Conservation (phyloP, 176 grass and related monocot genomes). For the Rhipidocladum racemiflorum region DNA sequence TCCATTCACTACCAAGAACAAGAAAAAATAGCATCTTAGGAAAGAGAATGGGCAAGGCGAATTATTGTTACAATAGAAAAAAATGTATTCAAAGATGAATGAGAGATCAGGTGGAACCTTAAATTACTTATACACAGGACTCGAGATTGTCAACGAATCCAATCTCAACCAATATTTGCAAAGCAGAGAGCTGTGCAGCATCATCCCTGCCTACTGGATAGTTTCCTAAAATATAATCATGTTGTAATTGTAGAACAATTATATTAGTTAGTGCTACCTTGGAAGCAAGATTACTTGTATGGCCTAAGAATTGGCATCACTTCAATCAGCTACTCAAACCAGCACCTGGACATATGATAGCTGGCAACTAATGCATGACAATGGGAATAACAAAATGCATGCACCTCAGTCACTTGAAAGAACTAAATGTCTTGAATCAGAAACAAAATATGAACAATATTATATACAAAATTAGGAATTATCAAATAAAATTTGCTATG, state of each 20-base stretch:
- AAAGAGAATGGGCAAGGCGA: not conserved
- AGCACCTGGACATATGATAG: no score
- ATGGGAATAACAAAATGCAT: not conserved
- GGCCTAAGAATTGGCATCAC: not conserved
- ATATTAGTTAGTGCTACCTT: slow-evolving; percentile 23
- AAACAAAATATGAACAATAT: not conserved
- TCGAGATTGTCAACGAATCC: slow-evolving; percentile 87
- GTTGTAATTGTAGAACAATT: slow-evolving; percentile 70
- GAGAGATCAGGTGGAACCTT: slow-evolving; percentile 4
- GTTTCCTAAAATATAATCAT: slow-evolving; percentile 96
- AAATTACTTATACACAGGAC: slow-evolving; percentile 75
- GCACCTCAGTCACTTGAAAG: not conserved
- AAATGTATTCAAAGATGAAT: not conserved
- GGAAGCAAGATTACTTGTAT: slow-evolving; percentile 8
- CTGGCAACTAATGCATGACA: not conserved
- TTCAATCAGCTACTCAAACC: no score
- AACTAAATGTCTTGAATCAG: not conserved
- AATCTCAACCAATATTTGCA: slow-evolving; percentile 92
- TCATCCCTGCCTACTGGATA: slow-evolving; percentile 97
- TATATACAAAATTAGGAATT: not conserved
- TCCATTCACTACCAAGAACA: slow-evolving; percentile 74
- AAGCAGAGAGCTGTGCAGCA: slow-evolving; percentile 87
- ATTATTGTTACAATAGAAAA: slow-evolving; percentile 12
- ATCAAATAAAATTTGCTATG: not conserved
- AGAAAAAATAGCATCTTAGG: slow-evolving; percentile 23